A percentile compares a stretch with the other conserved stretches of the same genome.
These are phyloP conservation scores for Smittium culicis DNA, from an alignment of 371 early-diverging fungal species.

Conservation along the genomic window DNA sequence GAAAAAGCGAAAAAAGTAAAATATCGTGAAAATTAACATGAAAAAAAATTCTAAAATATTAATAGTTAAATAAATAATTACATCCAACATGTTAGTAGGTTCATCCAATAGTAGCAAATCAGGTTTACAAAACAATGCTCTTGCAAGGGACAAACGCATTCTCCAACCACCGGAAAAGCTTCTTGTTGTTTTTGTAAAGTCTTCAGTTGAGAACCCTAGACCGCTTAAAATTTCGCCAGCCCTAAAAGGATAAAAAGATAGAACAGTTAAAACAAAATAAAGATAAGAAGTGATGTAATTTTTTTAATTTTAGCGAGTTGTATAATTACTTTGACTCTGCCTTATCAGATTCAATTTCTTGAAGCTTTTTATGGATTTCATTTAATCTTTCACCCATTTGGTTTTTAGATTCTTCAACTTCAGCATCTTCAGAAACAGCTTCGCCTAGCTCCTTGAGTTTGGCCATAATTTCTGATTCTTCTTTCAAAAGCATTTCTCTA, in stretches of 20 bases:
- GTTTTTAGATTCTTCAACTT: constrained; percentile 49
- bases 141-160: constrained; percentile 88
- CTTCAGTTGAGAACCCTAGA: constrained; percentile 78
- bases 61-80: not conserved
- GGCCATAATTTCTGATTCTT: constrained; percentile 48
- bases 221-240: constrained; percentile 81
- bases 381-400: constrained; percentile 51
- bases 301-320: not conserved
- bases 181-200: constrained; percentile 66
- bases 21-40: not conserved
- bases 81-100: constrained; percentile 96
- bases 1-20: not conserved
- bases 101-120: constrained; percentile 97
- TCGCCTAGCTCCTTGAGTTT: constrained; percentile 29
- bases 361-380: constrained; percentile 65
- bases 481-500: constrained; percentile 75
- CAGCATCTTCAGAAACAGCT: constrained; percentile 37
- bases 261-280: constrained; percentile 20
- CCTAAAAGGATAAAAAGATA: constrained; percentile 20
- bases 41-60: constrained; percentile 9
- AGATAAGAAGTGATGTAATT: not conserved
- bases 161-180: constrained; percentile 94
- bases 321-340: constrained; percentile 53
- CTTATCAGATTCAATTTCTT: constrained; percentile 91
- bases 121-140: constrained; percentile 89